Evolutionary conservation across 805 yeast species (phyloP), one percentile per base, ranked within the genome.

Genomic region (Pichia gijzeniarum): DNA sequence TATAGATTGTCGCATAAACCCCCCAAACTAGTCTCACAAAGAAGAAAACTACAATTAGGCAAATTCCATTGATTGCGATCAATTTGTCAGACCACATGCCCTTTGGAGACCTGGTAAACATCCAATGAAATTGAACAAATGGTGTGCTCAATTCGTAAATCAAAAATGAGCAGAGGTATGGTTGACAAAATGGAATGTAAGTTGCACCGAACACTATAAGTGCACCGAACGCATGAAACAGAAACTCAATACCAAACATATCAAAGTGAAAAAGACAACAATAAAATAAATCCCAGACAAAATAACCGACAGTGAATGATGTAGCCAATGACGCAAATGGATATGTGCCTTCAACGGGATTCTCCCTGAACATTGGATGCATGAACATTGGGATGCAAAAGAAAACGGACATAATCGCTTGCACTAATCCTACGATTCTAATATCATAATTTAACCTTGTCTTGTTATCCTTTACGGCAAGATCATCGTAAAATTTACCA

Each of bases 51-150:
- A 70, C 45, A 53, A 93, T 71, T 49, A 93, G 70, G 20, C 76
- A 52, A 8, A 88, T 43, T 0, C 98, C 98, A 61, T 93, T 93
- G 53, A 82, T 55, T 14, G 76, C 59, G 42, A 79, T 75, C 10
- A 77, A 45, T 51, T 58, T 70, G 20, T 70, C 70, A 35, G 85
- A 80, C 42, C 87, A 71, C 3, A 78, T 63, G 3, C 84, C 85
- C 1, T 72, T 72, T 1, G 95, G 93, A 16, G 89, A 69, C 55
- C 85, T 82, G 28, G 84, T 74, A 30, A 88, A 80, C 63, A 83
- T 90, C 96, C 97, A 93, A 63, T 93, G 87, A 60, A 86, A 62
- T 64, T 93, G 95, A 50, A 93, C 96, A 65, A 93, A 93, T 8
- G 98, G 98, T 2, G 97, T 86, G 39, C 95, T 83, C 35, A 85